Evolutionary conservation across 2,329 filamentous ascomycete species (phyloP).

Genomic region (Colletotrichum destructivum): DNA sequence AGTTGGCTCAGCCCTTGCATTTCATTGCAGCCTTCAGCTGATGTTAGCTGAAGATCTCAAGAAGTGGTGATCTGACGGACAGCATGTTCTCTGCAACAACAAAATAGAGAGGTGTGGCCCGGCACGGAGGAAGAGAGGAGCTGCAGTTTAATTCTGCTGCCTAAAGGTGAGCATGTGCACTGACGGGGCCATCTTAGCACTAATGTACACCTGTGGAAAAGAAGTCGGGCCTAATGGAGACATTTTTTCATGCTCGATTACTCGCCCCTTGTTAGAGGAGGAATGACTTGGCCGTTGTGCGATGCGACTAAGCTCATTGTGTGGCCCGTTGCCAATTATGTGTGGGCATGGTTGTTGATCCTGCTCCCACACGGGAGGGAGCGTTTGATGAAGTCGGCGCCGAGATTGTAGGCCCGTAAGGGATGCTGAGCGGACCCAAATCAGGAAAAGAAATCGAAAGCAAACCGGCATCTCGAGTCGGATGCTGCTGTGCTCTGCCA

Average conservation of each 20-base stretch:
- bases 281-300: background rate
- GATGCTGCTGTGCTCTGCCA: background rate
- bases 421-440: too few relatives aligned
- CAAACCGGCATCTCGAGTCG: background rate
- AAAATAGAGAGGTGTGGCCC: background rate
- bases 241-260: background rate
- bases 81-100: background rate
- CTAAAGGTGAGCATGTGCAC: constrained; percentile 9
- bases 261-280: background rate
- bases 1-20: background rate
- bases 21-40: too few relatives aligned
- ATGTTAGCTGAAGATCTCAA: too few relatives aligned
- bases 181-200: constrained; percentile 3
- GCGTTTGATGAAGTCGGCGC: background rate
- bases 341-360: constrained; percentile 5
- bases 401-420: background rate
- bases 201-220: background rate
- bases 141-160: constrained; percentile 36
- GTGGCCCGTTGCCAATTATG: background rate
- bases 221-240: constrained; percentile 13
- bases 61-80: background rate
- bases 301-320: background rate
- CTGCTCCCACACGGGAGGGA: background rate
- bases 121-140: background rate
- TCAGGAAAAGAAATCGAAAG: background rate